These are phyloP conservation scores for Limonium bicolor DNA, from an alignment of 148 eudicot genomes.

Conservation along the genomic window DNA sequence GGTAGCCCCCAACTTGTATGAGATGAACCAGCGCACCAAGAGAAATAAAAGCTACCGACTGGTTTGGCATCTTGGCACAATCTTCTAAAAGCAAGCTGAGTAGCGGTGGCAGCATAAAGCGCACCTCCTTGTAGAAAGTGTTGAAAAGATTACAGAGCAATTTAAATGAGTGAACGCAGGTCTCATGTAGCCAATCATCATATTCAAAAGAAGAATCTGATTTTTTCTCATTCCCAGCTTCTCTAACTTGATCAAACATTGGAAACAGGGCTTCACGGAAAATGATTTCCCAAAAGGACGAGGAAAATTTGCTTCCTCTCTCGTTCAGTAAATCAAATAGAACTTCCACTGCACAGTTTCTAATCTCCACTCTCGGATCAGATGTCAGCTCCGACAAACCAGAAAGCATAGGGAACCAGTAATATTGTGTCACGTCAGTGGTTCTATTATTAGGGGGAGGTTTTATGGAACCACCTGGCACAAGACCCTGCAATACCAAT, in stretches of 20 bases:
- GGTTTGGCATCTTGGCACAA: slow-evolving; percentile 93
- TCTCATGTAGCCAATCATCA: slow-evolving; percentile 87
- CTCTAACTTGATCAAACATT: slow-evolving; percentile 86
- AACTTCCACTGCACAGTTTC: slow-evolving; percentile 96
- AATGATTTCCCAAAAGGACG: slow-evolving; percentile 88
- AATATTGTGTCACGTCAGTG: slow-evolving; percentile 87
- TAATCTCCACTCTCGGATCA: slow-evolving; percentile 80
- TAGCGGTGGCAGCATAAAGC: slow-evolving; percentile 90
- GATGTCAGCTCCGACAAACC: slow-evolving; percentile 96
- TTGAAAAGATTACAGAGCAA: slow-evolving; percentile 94
- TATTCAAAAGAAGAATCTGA: slow-evolving; percentile 29
- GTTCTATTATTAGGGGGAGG: too few relatives aligned
- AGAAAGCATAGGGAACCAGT: slow-evolving; percentile 99
- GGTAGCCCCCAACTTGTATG: slow-evolving; percentile 98
- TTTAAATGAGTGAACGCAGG: slow-evolving; percentile 88
- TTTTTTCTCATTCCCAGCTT: slow-evolving; percentile 65
- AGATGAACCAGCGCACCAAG: slow-evolving; percentile 96
- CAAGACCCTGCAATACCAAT: too few relatives aligned
- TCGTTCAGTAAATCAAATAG: slow-evolving; percentile 90
- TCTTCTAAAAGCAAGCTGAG: slow-evolving; percentile 83
- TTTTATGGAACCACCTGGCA: too few relatives aligned
- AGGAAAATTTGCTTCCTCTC: slow-evolving; percentile 90
- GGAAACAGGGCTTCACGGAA: slow-evolving; percentile 92
- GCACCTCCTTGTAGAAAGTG: slow-evolving; percentile 96
- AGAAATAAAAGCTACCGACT: slow-evolving; percentile 86